These are phyloP conservation scores for Aquilaria yunnanensis DNA, from an alignment of 345 rosid species.

Conservation along the genomic window DNA sequence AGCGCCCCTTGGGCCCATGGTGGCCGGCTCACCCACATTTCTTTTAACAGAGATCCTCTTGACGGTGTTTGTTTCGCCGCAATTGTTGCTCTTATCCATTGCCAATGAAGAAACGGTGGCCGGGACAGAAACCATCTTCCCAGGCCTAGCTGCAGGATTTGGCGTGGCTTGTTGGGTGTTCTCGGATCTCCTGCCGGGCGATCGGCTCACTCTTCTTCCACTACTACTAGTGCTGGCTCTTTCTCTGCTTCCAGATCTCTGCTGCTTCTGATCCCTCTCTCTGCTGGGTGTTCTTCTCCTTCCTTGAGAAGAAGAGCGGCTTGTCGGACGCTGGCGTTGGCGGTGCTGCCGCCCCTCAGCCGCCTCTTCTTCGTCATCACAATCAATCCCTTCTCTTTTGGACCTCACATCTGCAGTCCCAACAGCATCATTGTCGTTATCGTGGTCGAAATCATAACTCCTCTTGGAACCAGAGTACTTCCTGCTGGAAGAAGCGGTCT, in stretches of 20 bases:
- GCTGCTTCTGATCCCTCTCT: conserved; percentile 62
- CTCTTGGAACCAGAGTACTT: conserved; percentile 88
- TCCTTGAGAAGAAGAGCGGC: conserved; percentile 39
- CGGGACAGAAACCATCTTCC: conserved; percentile 78
- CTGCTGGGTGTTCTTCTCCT: conserved; percentile 95
- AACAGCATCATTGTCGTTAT: conserved; percentile 16
- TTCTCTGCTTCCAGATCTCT: conserved; percentile 62
- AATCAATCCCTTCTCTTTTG: conserved; percentile 13
- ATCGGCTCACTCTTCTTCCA: conserved; percentile 72
- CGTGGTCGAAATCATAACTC: conserved; percentile 71
- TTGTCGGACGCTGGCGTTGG: conserved; percentile 41
- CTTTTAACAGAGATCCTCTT: conserved; percentile 69
- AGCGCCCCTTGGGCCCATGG: conserved; percentile 22
- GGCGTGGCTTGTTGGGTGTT: conserved; percentile 17
- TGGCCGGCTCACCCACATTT: conserved; percentile 33
- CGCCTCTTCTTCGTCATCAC: conserved; percentile 33
- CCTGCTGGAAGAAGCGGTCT: conserved; percentile 31
- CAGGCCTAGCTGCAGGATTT: conserved; percentile 37
- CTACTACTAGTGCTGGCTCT: conserved; percentile 31
- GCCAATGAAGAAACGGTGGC: conserved; percentile 55
- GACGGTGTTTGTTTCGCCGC: conserved; percentile 18
- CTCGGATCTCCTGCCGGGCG: conserved; percentile 79
- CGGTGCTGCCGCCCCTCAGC: conserved; percentile 48
- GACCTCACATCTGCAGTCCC: conserved; percentile 16
- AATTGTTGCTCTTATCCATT: conserved; percentile 40